Base-by-base conservation (phyloP, 2,329 filamentous ascomycete species). In the Akanthomyces muscarius region DNA sequence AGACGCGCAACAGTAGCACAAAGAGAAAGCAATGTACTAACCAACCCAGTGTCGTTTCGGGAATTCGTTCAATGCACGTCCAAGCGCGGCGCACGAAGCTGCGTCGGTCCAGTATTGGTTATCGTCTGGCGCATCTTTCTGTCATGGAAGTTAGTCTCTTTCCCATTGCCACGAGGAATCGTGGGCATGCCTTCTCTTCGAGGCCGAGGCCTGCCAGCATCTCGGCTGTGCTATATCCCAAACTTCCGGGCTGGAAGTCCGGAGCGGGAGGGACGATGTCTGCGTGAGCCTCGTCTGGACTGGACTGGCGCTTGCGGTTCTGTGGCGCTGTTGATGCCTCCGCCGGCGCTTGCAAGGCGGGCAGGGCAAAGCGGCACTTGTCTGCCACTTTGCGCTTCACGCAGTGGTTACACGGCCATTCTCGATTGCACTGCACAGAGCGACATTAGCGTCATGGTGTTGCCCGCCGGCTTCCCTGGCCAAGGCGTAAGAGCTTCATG, bases 361-460 rank as follows among this genome's bases (percentile, higher is more conserved):
- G 62, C 33, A 64, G 61, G 21, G 65, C 63, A 65, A 76, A 77
- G 33, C 69, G 69, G 61, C 75, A 77, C 65, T 72, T 72, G 61
- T 75, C 71, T 44, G 72, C 70, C 23, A 77, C 74, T 61, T 76
- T 75, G 65, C 75, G 74, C 64, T 75, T 76, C 64, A 74, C 71
- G 61, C 75, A 77, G 60, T 76, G 75, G 54, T 73, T 74, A 62
- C 75, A 77, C 14, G 75, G 75, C 74, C 75, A 77, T 62, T 76
- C 71, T 41, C 75, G 71, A 60, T 75, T 75, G 69, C 75, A 77
- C 75, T 77, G 45, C 21, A 11, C 21, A 21, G 11, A 42, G 25
- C 13, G 8, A 38, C 4, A 51, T 70, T 53, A 70, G 66, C 25
- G 25, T 45, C 28, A 5, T 23, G 5, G 16, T n/a, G 38, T 10